Evolutionary conservation across 345 rosid species (phyloP).

Genomic region (Adansonia digitata): DNA sequence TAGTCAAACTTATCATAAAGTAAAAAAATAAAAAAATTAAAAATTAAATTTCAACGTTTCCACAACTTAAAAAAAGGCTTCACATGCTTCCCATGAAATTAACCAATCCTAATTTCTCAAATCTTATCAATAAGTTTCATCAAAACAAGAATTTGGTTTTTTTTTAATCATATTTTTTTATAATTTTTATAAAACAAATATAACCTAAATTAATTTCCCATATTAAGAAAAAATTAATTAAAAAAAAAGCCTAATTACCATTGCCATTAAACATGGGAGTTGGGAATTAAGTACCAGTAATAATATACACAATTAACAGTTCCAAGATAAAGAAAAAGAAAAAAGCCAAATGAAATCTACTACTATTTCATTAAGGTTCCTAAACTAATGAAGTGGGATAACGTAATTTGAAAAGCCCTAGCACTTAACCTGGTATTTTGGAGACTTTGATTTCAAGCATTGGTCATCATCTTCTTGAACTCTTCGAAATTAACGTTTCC

Average conservation of each 20-base stretch:
- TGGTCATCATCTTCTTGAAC: constrained; percentile 85
- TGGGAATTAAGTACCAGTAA: not conserved
- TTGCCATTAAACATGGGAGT: not conserved
- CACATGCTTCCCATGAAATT: not conserved
- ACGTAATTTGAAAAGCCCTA: not conserved
- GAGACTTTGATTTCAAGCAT: not conserved
- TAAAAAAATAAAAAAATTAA: not conserved
- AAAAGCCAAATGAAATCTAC: not conserved
- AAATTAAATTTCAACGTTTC: not conserved
- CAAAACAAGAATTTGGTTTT: not conserved
- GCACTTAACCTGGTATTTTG: not conserved
- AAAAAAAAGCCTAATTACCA: not conserved
- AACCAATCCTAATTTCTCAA: not conserved
- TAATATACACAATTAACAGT: not conserved
- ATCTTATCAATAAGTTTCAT: not conserved
- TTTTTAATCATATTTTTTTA: not conserved
- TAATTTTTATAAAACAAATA: not conserved
- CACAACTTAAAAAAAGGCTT: not conserved
- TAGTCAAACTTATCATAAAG: not conserved
- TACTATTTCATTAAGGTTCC: not conserved
- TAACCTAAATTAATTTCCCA: not conserved
- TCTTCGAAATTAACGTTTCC: constrained; percentile 89
- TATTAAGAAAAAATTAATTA: not conserved
- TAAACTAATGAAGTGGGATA: not conserved
- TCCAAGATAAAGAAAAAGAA: not conserved